Evolutionary conservation across 768 basidiomycete genomes (phyloP).

Genomic region (Lanmaoa pseudosensibilis): DNA sequence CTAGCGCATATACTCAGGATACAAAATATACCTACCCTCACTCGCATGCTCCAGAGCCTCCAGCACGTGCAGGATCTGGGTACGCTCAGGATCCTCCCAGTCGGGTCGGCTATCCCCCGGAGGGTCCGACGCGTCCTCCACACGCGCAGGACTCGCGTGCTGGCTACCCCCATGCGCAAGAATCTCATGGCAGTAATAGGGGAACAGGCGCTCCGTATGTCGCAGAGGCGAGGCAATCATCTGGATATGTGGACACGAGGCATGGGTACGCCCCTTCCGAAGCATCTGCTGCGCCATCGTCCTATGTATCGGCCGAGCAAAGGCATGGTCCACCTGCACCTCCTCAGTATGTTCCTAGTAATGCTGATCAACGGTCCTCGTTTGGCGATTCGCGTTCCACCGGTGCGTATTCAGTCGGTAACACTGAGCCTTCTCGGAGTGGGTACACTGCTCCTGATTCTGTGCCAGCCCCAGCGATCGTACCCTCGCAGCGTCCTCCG

Average conservation of each 20-base stretch:
- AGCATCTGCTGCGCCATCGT: slow-evolving; percentile 4
- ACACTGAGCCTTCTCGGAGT: slow-evolving; percentile 11
- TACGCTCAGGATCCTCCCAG: slow-evolving; percentile 18
- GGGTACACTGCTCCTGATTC: slow-evolving; percentile 20
- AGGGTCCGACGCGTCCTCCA: slow-evolving; percentile 16
- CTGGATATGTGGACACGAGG: slow-evolving; percentile 22
- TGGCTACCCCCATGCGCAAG: slow-evolving; percentile 17
- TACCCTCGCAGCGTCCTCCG: slow-evolving; percentile 19
- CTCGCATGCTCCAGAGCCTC: slow-evolving; percentile 17
- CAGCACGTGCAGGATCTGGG: slow-evolving; percentile 11
- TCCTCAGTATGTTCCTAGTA: slow-evolving; percentile 19
- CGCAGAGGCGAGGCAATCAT: slow-evolving; percentile 23
- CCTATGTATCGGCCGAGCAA: slow-evolving; percentile 23
- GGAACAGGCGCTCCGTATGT: slow-evolving; percentile 4
- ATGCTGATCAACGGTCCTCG: slow-evolving; percentile 17
- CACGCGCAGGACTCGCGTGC: slow-evolving; percentile 21
- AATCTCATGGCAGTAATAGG: slow-evolving; percentile 16
- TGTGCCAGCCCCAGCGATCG: slow-evolving; percentile 11
- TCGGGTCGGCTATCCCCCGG: slow-evolving; percentile 16
- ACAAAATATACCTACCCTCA: slow-evolving; percentile 25
- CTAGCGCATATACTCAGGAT: slow-evolving; percentile 25
- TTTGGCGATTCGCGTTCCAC: slow-evolving; percentile 26
- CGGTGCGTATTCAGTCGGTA: slow-evolving; percentile 13
- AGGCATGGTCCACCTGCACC: slow-evolving; percentile 15
- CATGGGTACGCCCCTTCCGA: slow-evolving; percentile 23